Base-by-base conservation (phyloP, 31 red algal species). In the Porphyra umbilicalis region DNA sequence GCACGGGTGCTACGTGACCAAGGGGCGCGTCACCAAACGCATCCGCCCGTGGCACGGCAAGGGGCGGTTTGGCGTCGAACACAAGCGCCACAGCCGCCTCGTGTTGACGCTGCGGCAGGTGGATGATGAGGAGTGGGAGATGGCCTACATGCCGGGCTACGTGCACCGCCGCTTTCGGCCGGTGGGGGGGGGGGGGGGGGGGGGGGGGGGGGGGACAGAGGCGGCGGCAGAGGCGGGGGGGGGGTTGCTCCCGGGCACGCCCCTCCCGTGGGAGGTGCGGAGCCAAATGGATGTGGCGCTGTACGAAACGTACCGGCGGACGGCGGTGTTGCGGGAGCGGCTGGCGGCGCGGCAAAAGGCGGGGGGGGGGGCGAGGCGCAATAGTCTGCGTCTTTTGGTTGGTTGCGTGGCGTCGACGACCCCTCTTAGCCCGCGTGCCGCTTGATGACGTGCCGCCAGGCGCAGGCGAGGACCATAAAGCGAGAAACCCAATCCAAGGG, bases 41-140 rank as follows among this genome's bases (percentile, higher is more conserved):
- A 85, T 98, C 44, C 84, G 92, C 34, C 95, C 95, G 57, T 98
- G 95, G 95, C 95, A 98, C 81, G 95, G 95, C 31, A 98, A 94
- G 83, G 95, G 95, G 20, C 86, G 95, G 35, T 98, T 36, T 34
- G 95, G 91, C 14, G 38, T 98, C 46, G 89, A 96, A 34, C 85
- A 94, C 38, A 98, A 98, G 82, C 94, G 91, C 68, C 90, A 94
- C 82, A 83, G 88, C 36, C 95, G 94, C 46, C 84, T 93, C 8
- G 91, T 88, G 46, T 57, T 98, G n/a, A 84, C 77, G 34, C 33
- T 98, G 0, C 79, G 91, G 36, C 88, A 98, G 83, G 75, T 98
- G 44, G 84, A 89, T 77, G 91, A 91, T 35, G 92, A 91, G 81
- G 83, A 90, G 31, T 88, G 88, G 88, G 86, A 88, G 38, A 68